These are phyloP conservation scores for Calocybe gangraenosa DNA, from an alignment of 768 basidiomycete species.

Conservation along the genomic window DNA sequence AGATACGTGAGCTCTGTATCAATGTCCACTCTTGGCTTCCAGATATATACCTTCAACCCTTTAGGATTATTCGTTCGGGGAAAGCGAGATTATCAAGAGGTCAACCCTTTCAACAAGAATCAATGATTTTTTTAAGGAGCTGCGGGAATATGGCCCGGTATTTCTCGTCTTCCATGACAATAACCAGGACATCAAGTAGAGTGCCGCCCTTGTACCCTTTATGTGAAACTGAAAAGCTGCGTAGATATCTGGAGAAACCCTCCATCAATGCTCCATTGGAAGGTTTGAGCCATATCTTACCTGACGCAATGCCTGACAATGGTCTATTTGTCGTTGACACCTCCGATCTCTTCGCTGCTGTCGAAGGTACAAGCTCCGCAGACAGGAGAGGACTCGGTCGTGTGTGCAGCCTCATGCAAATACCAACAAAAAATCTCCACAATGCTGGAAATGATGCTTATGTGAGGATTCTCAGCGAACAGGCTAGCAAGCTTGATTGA, in stretches of 20 bases:
- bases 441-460: constrained; percentile 88
- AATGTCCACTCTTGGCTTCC: background rate
- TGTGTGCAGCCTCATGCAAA: constrained; percentile 59
- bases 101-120: constrained; percentile 50
- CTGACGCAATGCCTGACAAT: constrained; percentile 45
- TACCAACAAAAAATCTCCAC: constrained; percentile 55
- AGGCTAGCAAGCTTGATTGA: too few species aligned
- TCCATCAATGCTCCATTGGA: constrained; percentile 49
- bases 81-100: constrained; percentile 50
- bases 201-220: background rate
- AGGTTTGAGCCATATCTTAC: constrained; percentile 50
- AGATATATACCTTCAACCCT: background rate
- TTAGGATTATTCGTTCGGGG: constrained; percentile 67
- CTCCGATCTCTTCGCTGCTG: constrained; percentile 66
- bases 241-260: constrained; percentile 51
- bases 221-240: background rate
- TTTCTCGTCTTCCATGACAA: constrained; percentile 82
- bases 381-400: constrained; percentile 56
- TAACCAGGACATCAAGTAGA: constrained; percentile 71
- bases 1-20: constrained; percentile 41
- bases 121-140: constrained; percentile 35
- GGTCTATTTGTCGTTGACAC: constrained; percentile 73
- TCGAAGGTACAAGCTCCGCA: constrained; percentile 55
- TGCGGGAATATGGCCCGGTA: constrained; percentile 49
- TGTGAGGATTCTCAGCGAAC: constrained; percentile 37